These are phyloP conservation scores for Ceriops tagal DNA, from an alignment of 345 rosid genomes.

Conservation along the genomic window DNA sequence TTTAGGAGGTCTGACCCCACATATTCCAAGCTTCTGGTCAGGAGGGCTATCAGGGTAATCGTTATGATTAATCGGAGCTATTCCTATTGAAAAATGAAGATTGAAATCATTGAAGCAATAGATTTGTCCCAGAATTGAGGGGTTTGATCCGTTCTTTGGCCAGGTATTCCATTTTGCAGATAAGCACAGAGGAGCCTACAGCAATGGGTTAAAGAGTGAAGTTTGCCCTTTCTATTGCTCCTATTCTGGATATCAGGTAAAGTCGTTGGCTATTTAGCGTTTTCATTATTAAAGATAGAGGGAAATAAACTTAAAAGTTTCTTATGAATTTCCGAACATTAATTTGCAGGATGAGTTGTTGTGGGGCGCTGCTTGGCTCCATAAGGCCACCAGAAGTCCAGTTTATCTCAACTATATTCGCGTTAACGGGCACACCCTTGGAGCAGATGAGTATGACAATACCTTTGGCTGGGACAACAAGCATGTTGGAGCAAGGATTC, in stretches of 20 bases:
- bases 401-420: conserved; percentile 29
- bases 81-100: background rate
- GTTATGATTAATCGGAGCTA: background rate
- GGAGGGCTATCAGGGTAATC: background rate
- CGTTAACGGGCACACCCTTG: conserved; percentile 25
- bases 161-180: conserved; percentile 61
- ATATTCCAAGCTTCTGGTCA: background rate
- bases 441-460: conserved; percentile 28
- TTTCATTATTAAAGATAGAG: background rate
- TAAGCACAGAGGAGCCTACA: conserved; percentile 53
- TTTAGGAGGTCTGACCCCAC: background rate
- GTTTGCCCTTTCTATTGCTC: conserved; percentile 61
- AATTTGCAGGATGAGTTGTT: conserved; percentile 31
- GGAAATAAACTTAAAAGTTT: background rate
- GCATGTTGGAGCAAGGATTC: conserved; percentile 36
- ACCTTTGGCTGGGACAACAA: conserved; percentile 40
- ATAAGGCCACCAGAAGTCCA: conserved; percentile 29
- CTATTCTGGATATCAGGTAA: conserved; percentile 56
- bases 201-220: conserved; percentile 37
- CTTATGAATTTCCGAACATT: no score
- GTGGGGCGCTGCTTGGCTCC: conserved; percentile 38
- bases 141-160: background rate
- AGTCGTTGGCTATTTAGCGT: background rate
- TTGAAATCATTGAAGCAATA: background rate
- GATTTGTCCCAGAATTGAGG: background rate